A percentile compares a stretch with the other conserved stretches of the same genome.
phyloP scores from a whole-genome alignment of 1,139 yeast genomes.

The Candida sp. region DNA sequence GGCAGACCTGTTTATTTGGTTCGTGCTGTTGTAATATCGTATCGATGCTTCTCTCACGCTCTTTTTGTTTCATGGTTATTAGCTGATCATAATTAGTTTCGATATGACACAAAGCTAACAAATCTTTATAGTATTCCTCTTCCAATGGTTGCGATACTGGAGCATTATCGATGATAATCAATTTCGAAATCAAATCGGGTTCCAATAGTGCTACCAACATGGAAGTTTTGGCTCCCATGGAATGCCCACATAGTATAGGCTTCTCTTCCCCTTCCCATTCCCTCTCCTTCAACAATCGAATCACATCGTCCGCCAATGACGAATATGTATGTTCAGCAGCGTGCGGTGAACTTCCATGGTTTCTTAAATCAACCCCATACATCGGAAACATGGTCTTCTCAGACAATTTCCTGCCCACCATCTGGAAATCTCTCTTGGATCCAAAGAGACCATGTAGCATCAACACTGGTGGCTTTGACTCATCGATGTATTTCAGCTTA shows the following conservation, averaged over 20 bases:
- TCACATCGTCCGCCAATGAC: constrained; percentile 42
- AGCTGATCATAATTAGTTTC: constrained; percentile 13
- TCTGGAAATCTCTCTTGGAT: constrained; percentile 35
- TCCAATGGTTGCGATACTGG: constrained; percentile 32
- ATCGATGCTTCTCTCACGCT: constrained; percentile 9
- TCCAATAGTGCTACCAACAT: constrained; percentile 40
- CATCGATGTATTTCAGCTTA: no score
- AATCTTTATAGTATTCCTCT: constrained; percentile 18
- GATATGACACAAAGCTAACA: constrained; percentile 32
- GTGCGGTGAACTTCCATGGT: constrained; percentile 49
- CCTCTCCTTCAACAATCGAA: constrained; percentile 13
- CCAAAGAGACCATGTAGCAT: constrained; percentile 53
- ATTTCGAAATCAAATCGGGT: constrained; percentile 34
- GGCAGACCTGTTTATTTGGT: constrained; percentile 18
- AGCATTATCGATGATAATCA: constrained; percentile 48
- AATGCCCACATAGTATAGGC: constrained; percentile 45
- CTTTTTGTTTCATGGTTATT: constrained; percentile 1
- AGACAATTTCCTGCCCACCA: constrained; percentile 33
- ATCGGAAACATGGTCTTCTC: constrained; percentile 26
- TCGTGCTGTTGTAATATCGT: constrained; percentile 18
- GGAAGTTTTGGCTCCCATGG: constrained; percentile 53
- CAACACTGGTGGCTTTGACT: constrained; percentile 26
- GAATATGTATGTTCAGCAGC: constrained; percentile 42
- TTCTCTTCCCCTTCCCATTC: constrained; percentile 12
- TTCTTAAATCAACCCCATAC: constrained; percentile 46